Evolutionary conservation across 257 asterid genomes (phyloP).

Genomic region (Primulina eburnea): DNA sequence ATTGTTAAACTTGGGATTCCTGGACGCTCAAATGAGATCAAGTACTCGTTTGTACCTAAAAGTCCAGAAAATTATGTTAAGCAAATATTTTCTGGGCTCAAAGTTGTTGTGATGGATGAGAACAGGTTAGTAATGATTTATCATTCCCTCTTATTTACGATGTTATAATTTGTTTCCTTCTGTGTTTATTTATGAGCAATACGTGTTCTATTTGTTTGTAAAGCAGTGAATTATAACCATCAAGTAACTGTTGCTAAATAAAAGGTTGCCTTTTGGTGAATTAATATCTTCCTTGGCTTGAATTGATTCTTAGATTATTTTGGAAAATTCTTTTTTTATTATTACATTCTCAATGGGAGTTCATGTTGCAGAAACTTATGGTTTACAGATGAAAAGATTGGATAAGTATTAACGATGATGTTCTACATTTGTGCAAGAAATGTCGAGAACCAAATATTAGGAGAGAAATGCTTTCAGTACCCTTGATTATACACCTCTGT

Average conservation of each 20-base stretch:
- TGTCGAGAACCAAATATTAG: no score
- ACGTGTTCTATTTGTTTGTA: background rate
- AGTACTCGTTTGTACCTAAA: constrained; percentile 40
- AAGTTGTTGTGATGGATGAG: constrained; percentile 81
- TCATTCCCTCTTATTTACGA: background rate
- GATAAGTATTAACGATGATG: background rate
- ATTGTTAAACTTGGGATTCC: constrained; percentile 80
- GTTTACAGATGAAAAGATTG: background rate
- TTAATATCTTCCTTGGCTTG: background rate
- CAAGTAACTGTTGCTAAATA: background rate
- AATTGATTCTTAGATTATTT: background rate
- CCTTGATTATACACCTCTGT: no score
- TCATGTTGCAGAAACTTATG: background rate
- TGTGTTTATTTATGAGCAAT: background rate
- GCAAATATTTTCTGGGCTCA: constrained; percentile 64
- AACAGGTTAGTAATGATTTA: constrained; percentile 52
- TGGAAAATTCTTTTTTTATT: background rate
- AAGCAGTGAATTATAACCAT: constrained; percentile 1
- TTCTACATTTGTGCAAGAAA: no score
- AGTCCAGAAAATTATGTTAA: constrained; percentile 55
- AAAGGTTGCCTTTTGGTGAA: background rate
- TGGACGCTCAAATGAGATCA: constrained; percentile 54
- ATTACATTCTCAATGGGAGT: background rate
- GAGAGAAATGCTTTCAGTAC: background rate
- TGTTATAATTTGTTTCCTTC: background rate